Evolutionary conservation across 2,329 filamentous ascomycete genomes (phyloP), one percentile per base, ranked within the genome.

Genomic region (Sordariomycetes sp.): DNA sequence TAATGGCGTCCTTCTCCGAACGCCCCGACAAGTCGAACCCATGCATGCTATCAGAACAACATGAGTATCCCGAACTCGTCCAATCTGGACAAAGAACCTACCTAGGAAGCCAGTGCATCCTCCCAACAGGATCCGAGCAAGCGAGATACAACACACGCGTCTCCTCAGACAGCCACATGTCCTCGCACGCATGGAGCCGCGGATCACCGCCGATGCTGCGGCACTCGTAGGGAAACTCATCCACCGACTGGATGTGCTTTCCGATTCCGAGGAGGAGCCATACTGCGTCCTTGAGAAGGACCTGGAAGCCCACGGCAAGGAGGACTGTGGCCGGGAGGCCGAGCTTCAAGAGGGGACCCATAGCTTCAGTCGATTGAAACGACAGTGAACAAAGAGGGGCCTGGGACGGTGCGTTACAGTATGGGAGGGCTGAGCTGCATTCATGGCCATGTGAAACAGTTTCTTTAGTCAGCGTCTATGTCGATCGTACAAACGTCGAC

Each of bases 131-230:
- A 10, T 66, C 64, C 1, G 65, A 65, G 59, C 66, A 69, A 10
- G 65, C 65, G 6, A 68, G 63, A 55, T 67, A 69, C 10, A 68
- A 59, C 51, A 65, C 62, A 13, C 66, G 61, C n/a, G 64, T 66
- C 22, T 59, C 34, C 55, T 67, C 64, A 15, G 64, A 67, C 1
- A 68, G 55, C 65, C 64, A 68, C 65, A 68, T 66, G 50, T 69
- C 67, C 60, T 68, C 66, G 60, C 66, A 69, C 32, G 39, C 42
- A 48, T 66, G 62, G 24, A 68, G 58, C 22, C 58, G 58, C n/a
- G 61, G 59, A 50, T 68, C 57, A 13, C 17, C 28, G 17, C 63
- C 53, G 15, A 68, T 63, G 32, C 66, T 62, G 2, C 62, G 66
- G 53, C 66, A 68, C 10, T 60, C 59, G 59, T 68, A 67, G 22